Evolutionary conservation across 2,329 filamentous ascomycete genomes (phyloP).

Genomic region (Clarireedia hainanense): DNA sequence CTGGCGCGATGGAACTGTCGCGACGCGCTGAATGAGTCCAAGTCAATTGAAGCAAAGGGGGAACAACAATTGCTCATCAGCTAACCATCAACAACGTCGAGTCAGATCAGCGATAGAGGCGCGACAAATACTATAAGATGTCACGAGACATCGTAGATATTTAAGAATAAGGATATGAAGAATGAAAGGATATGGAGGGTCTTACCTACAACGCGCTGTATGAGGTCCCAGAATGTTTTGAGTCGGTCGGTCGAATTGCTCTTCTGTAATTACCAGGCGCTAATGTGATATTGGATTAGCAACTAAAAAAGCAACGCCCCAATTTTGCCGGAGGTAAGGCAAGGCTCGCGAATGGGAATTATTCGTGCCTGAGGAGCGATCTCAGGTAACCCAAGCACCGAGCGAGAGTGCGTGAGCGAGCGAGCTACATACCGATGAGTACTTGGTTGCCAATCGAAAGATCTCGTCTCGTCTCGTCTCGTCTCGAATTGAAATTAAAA

Average conservation of each 20-base stretch:
- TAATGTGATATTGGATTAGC: conserved; percentile 9
- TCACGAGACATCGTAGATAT: conserved; percentile 13
- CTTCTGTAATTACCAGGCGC: background rate
- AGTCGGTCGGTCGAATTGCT: conserved; percentile 8
- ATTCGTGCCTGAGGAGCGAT: too few species aligned
- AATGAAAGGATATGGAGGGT: conserved; percentile 16
- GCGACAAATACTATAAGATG: conserved; percentile 7
- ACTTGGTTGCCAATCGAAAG: too few species aligned
- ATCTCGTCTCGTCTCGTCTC: too few species aligned
- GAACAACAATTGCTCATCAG: conserved; percentile 12
- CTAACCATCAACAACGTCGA: conserved; percentile 6
- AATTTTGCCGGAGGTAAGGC: too few species aligned
- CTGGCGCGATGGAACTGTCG: conserved; percentile 7
- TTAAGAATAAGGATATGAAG: conserved; percentile 3
- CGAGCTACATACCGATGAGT: too few species aligned
- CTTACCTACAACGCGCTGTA: conserved; percentile 29
- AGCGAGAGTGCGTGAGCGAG: too few species aligned
- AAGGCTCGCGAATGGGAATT: too few species aligned
- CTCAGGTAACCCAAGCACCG: too few species aligned
- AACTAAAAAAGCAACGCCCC: conserved; percentile 9
- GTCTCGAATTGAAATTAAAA: background rate
- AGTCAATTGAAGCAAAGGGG: conserved; percentile 8
- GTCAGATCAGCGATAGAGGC: conserved; percentile 1
- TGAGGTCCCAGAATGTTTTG: conserved; percentile 13
- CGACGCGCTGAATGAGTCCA: conserved; percentile 6